Evolutionary conservation across 2,329 filamentous ascomycete genomes (phyloP).

Genomic region (Xylariaceae sp.): DNA sequence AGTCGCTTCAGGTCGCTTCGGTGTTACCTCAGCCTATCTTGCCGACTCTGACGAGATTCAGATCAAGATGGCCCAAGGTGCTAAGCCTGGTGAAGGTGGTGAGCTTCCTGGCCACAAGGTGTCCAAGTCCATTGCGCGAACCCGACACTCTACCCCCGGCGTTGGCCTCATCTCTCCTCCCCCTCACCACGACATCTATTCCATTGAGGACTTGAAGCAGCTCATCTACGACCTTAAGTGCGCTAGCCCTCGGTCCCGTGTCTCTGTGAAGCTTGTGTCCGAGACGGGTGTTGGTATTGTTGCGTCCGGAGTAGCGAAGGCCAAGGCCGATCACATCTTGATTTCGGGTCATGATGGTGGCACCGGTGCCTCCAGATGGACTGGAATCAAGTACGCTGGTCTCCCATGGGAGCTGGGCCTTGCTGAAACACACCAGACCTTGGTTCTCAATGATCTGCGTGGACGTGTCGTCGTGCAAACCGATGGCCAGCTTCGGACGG

Average conservation of each 20-base stretch:
- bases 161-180: slow-evolving; percentile 94
- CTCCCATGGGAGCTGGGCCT: slow-evolving; percentile 95
- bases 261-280: slow-evolving; percentile 96
- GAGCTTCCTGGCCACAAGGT: slow-evolving; percentile 97
- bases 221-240: slow-evolving; percentile 97
- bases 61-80: slow-evolving; percentile 99
- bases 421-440: slow-evolving; percentile 92
- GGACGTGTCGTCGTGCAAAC: slow-evolving; percentile 95
- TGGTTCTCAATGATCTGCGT: slow-evolving; percentile 92
- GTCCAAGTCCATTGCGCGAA: slow-evolving; percentile 86
- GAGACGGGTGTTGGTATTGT: slow-evolving; percentile 97
- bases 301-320: slow-evolving; percentile 94
- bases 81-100: slow-evolving; percentile 95
- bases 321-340: slow-evolving; percentile 92
- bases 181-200: slow-evolving; percentile 97
- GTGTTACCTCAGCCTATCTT: slow-evolving; percentile 90
- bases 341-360: slow-evolving; percentile 97
- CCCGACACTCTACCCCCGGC: slow-evolving; percentile 91
- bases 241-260: slow-evolving; percentile 82
- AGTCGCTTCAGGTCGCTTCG: slow-evolving; percentile 91
- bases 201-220: slow-evolving; percentile 96
- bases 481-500: slow-evolving; percentile 88
- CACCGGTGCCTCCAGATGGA: slow-evolving; percentile 95
- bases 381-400: slow-evolving; percentile 97
- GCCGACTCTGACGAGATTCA: slow-evolving; percentile 94